Evolutionary conservation across 805 yeast genomes (phyloP), one percentile per base, ranked within the genome.

Genomic region (Metschnikowia noctiluminum): DNA sequence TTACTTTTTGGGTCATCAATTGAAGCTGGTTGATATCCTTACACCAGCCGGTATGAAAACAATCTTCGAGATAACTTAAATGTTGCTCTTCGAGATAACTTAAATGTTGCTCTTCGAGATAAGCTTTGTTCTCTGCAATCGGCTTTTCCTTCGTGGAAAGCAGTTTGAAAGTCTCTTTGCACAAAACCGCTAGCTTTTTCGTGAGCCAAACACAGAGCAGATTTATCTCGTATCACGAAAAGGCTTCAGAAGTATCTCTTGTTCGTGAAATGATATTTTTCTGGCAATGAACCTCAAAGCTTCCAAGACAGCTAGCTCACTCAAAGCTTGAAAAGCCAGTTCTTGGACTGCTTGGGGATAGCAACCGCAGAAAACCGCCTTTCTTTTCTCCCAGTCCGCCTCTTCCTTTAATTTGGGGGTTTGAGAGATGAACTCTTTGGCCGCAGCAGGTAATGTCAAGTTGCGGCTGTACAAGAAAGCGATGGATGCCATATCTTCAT

Each of bases 261-360:
- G 35, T 2, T 10, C 36, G 14, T 27, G 35, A 13, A 30, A 15
- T 14, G 40, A 32, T 6, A 43, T 39, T n/a, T 39, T 34, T 9
- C 15, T 39, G 21, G 43, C 28, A 15, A 45, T 45, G n/a, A 40
- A 28, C 32, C 47, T 43, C 47, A 43, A 42, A 16, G 47, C 47
- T 16, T 38, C 38, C 21, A 43, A 42, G 9, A 15, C 26, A 4
- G 42, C 6, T 37, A 38, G 10, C 3, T 9, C n/a, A 21, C 38
- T 37, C 42, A 43, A 38, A 14, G 9, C 37, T 28, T 28, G 26
- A 31, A 31, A 43, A 10, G 15, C 34, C 21, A 7, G 9, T 11
- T 9, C 9, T 26, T 27, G 28, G 6, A 15, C 12, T 13, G 28
- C 32, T 30, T 35, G 7, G 13, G 44, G 40, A 16, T 45, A 36